Conservation (phyloP, 1,139 yeast species). For the Pichia sp. region DNA sequence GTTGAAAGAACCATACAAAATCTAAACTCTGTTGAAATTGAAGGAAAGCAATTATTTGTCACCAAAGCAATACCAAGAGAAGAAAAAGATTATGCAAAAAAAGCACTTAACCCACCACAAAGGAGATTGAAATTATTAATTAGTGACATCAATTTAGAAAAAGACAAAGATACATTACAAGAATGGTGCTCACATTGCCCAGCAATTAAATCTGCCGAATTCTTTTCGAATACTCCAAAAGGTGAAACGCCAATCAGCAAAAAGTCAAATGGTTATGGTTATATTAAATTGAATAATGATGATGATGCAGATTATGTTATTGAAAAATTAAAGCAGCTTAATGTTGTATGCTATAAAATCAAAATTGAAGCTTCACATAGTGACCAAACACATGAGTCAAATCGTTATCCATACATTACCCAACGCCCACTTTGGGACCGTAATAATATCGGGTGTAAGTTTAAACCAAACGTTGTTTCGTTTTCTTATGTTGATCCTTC, state of each 20-base stretch:
- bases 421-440: not conserved
- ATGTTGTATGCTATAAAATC: constrained; percentile 25
- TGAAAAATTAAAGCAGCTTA: constrained; percentile 16
- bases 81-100: constrained; percentile 23
- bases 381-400: constrained; percentile 9
- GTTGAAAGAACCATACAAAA: constrained; percentile 25
- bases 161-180: constrained; percentile 18
- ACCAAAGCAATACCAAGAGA: constrained; percentile 30
- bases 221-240: constrained; percentile 18
- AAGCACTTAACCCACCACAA: constrained; percentile 14
- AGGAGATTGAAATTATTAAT: constrained; percentile 22
- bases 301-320: constrained; percentile 23
- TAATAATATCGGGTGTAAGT: not conserved
- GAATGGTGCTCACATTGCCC: constrained; percentile 22
- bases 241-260: constrained; percentile 9
- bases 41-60: constrained; percentile 27
- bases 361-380: constrained; percentile 21
- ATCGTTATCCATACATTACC: constrained; percentile 13
- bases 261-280: constrained; percentile 25
- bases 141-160: constrained; percentile 21
- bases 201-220: constrained; percentile 23
- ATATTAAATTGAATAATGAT: constrained; percentile 24
- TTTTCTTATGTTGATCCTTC: constrained; percentile 25
- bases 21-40: constrained; percentile 24
- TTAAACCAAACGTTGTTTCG: constrained; percentile 9